Base-by-base conservation (phyloP, 2,329 filamentous ascomycete species). In the Apiospora rasikravindrae region DNA sequence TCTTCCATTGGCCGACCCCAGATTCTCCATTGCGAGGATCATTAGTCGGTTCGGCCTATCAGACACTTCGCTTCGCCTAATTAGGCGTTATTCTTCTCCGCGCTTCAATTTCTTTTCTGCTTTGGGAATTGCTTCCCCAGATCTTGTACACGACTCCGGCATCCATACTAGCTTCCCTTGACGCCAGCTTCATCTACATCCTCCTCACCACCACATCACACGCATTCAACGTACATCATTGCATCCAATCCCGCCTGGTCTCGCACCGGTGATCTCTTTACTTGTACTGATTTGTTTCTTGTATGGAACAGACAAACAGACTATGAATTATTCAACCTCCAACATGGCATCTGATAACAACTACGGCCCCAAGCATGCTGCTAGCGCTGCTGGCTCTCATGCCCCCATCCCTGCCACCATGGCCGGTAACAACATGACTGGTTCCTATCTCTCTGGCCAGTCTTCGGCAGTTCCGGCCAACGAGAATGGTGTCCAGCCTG, bases 291-390 rank as follows among this genome's bases (percentile, higher is more conserved):
- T 47, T 19, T 47, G 42, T 49, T 67, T n/a, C 26, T 24, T 49
- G 33, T 2, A 33, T 33, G 4, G 3, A 19, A 29, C 64, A 69
- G 69, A 42, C 47, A 74, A 69, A 76, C 53, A 73, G 74, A 74
- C 76, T 76, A 78, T 77, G 75, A 57, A 73, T 74, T 77, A 75
- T 73, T 72, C 74, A 67, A 69, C 75, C 44, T 42, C 66, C 61
- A 76, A 66, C 69, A 76, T 77, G 76, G 24, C 72, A 47, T 26
- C 71, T 64, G 77, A 81, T 67, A 77, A 76, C 75, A 71, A 74
- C 75, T 72, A 75, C 73, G 49, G 75, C 69, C 72, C 75, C 71
- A 78, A 76, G 70, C 71, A 74, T 68, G 71, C 72, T 70, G 47
- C 67, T 47, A 67, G 70, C 33, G 71, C 74, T 70, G 71, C 73